Percentiles rank a stretch among this genome's conserved stretches.
These are phyloP conservation scores for Sclerotinia minor DNA, from an alignment of 2,329 filamentous ascomycete species.

Conservation along the genomic window DNA sequence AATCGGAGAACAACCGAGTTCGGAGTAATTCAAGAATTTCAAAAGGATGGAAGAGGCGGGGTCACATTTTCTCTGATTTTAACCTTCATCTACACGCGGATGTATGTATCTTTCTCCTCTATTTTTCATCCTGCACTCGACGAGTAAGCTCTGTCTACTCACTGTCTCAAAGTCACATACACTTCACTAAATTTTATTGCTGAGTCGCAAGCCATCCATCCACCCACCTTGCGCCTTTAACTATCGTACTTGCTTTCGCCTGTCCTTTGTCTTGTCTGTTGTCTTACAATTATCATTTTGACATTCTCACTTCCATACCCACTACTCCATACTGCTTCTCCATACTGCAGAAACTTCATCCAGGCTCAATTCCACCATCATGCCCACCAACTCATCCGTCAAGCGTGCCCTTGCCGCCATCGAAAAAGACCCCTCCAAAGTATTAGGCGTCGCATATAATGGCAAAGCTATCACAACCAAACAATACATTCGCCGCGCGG, in stretches of 20 bases:
- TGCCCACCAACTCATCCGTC: slow-evolving; percentile 26
- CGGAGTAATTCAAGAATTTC: no score
- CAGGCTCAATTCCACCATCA: not conserved
- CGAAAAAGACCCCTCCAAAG: slow-evolving; percentile 39
- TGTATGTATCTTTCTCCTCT: not conserved
- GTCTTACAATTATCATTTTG: not conserved
- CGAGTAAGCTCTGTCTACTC: not conserved
- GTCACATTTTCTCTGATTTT: not conserved
- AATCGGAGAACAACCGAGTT: not conserved
- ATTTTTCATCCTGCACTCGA: not conserved
- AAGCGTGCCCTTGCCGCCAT: slow-evolving; percentile 16
- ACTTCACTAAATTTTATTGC: not conserved
- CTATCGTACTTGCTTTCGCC: not conserved
- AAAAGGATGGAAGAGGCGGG: not conserved
- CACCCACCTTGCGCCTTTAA: not conserved
- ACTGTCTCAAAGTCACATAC: no score
- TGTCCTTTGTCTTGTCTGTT: not conserved
- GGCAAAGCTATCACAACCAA: slow-evolving; percentile 39
- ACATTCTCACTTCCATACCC: not conserved
- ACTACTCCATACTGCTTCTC: not conserved
- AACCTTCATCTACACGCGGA: not conserved
- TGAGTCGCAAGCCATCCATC: not conserved
- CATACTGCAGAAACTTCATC: not conserved
- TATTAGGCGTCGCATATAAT: slow-evolving; percentile 41
- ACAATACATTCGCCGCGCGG: slow-evolving; percentile 40